A percentile compares a stretch with the other conserved stretches of the same genome.
These are phyloP conservation scores for Candida coleopterorum DNA, from an alignment of 805 yeast species.

Conservation along the genomic window DNA sequence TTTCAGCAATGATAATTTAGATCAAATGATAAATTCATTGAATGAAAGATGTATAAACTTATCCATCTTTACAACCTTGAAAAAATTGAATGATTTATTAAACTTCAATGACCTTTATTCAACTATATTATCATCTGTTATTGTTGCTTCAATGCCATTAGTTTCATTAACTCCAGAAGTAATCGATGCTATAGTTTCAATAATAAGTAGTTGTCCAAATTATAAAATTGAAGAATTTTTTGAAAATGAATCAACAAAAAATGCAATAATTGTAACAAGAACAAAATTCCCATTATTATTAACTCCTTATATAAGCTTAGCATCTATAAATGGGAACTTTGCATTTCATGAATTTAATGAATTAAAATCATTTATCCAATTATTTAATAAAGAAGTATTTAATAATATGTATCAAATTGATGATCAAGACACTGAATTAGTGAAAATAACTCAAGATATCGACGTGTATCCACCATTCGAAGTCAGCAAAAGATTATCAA, in stretches of 20 bases:
- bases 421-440: slow-evolving; percentile 48
- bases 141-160: slow-evolving; percentile 45
- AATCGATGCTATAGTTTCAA: slow-evolving; percentile 37
- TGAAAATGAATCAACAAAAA: slow-evolving; percentile 37
- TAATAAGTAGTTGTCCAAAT: slow-evolving; percentile 43
- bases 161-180: slow-evolving; percentile 42
- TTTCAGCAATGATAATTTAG: slow-evolving; percentile 14
- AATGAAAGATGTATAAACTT: slow-evolving; percentile 35
- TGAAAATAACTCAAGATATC: slow-evolving; percentile 44
- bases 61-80: slow-evolving; percentile 44
- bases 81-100: slow-evolving; percentile 36
- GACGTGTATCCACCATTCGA: slow-evolving; percentile 58
- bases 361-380: slow-evolving; percentile 58
- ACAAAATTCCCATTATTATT: slow-evolving; percentile 73
- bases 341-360: slow-evolving; percentile 60
- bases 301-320: slow-evolving; percentile 54
- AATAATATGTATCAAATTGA: slow-evolving; percentile 41
- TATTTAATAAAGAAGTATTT: slow-evolving; percentile 36
- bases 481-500: slow-evolving; percentile 39
- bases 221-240: slow-evolving; percentile 43
- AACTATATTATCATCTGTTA: slow-evolving; percentile 43
- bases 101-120: slow-evolving; percentile 48
- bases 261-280: slow-evolving; percentile 48
- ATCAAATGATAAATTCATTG: slow-evolving; percentile 23
- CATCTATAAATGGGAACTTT: slow-evolving; percentile 59